These are phyloP conservation scores for Basidiobolus heterosporus DNA, from an alignment of 371 early-diverging fungal species.

Conservation along the genomic window DNA sequence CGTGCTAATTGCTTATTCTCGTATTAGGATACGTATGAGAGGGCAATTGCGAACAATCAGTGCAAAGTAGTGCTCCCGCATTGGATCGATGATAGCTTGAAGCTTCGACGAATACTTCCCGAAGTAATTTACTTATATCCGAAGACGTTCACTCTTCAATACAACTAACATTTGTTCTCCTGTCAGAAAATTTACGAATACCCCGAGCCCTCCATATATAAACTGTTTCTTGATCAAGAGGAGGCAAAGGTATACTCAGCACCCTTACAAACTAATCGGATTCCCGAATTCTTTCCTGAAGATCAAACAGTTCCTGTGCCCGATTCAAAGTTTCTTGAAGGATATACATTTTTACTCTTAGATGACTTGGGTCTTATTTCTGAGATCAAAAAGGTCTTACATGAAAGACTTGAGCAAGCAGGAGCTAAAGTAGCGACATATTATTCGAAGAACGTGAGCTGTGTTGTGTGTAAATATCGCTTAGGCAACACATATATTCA, in stretches of 20 bases:
- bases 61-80: conserved; percentile 48
- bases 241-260: conserved; percentile 7
- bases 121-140: conserved; percentile 15
- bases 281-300: conserved; percentile 10
- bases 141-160: conserved; percentile 1
- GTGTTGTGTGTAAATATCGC: conserved; percentile 39
- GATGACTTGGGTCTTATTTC: conserved; percentile 9
- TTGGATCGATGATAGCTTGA: conserved; percentile 60
- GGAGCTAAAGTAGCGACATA: conserved; percentile 24
- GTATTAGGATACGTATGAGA: too few species aligned
- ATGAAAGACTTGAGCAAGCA: conserved; percentile 22
- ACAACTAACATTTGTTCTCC: conserved; percentile 26
- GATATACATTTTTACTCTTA: conserved; percentile 6
- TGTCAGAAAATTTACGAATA: conserved; percentile 17
- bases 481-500: conserved; percentile 22
- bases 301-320: conserved; percentile 4
- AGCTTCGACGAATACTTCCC: conserved; percentile 24
- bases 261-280: conserved; percentile 15
- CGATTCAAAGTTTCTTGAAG: conserved; percentile 4
- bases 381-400: conserved; percentile 12
- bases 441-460: conserved; percentile 23
- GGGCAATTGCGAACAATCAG: too few species aligned
- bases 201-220: conserved; percentile 9
- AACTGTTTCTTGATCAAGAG: conserved; percentile 7
- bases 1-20: too few species aligned